Percentiles rank a stretch among this genome's conserved stretches.
Evolutionary conservation across 495 filamentous ascomycete genomes (phyloP).

Genomic region (Hypoxylon trugodes): DNA sequence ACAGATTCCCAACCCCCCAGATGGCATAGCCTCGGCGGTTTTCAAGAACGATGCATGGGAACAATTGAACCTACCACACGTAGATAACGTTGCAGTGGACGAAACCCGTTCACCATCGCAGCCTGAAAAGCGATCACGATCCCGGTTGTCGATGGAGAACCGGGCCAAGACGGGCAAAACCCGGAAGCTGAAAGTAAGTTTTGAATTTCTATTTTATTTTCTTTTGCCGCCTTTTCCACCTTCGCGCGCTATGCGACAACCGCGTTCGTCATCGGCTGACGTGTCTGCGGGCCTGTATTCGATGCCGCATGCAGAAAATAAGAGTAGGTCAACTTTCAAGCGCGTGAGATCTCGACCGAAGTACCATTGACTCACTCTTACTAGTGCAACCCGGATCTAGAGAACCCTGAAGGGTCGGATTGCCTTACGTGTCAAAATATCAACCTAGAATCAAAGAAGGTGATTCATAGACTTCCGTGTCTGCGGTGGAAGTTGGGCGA

Average conservation of each 20-base stretch:
- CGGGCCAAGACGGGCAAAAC: conserved; percentile 48
- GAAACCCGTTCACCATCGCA: background rate
- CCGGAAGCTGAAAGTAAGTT: conserved; percentile 42
- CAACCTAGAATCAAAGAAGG: conserved; percentile 51
- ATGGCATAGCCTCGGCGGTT: background rate
- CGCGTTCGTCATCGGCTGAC: conserved; percentile 16
- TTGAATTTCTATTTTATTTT: no score
- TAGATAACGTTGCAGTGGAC: conserved; percentile 6
- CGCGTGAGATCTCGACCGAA: conserved; percentile 11
- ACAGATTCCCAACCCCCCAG: background rate
- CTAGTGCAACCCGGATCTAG: conserved; percentile 43
- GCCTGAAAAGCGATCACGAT: conserved; percentile 21
- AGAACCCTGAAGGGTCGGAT: conserved; percentile 37
- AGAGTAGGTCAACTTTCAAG: conserved; percentile 45
- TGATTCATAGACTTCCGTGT: conserved; percentile 53
- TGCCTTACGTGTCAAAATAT: conserved; percentile 50
- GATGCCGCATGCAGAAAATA: conserved; percentile 55
- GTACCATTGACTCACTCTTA: conserved; percentile 17
- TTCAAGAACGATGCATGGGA: background rate
- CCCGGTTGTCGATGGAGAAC: conserved; percentile 12
- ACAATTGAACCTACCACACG: background rate
- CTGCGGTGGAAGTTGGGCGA: conserved; percentile 51
- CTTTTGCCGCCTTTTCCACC: background rate
- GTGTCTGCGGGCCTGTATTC: conserved; percentile 48
- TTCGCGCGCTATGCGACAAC: background rate